Evolutionary conservation across 441 rosid species (phyloP).

Genomic region (Mallotus repandus): DNA sequence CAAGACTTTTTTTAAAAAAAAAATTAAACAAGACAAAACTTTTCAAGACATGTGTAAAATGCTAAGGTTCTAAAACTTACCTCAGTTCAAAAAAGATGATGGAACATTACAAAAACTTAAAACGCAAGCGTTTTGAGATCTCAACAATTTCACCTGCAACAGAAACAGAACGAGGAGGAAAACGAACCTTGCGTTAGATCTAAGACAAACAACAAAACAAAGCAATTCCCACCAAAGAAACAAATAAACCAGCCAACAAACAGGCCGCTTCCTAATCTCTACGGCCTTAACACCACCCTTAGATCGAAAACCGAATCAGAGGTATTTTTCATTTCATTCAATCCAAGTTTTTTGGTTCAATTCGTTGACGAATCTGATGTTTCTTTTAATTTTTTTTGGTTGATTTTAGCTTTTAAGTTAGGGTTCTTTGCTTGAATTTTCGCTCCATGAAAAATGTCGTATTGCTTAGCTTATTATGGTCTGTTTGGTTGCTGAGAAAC

Average conservation of each 20-base stretch:
- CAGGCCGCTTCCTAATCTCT: constrained; percentile 1
- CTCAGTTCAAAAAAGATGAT: too few relatives aligned
- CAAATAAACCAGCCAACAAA: background rate
- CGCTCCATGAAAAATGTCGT: background rate
- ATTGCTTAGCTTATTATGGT: background rate
- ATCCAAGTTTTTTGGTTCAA: background rate
- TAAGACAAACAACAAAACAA: constrained; percentile 8
- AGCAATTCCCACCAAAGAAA: background rate
- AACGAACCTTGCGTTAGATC: constrained; percentile 29
- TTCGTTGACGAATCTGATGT: background rate
- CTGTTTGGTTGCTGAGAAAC: constrained; percentile 19
- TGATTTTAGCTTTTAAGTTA: background rate
- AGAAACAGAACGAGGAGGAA: background rate
- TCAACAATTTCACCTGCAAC: constrained; percentile 13
- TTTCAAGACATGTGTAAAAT: too few relatives aligned
- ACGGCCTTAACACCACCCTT: background rate
- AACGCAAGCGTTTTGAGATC: background rate
- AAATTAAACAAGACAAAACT: too few relatives aligned
- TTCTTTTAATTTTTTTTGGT: background rate
- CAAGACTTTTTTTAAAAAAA: too few relatives aligned
- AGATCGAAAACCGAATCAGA: background rate
- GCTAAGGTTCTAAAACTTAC: too few relatives aligned
- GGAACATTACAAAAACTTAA: too few relatives aligned
- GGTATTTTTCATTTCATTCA: background rate
- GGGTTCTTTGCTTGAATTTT: background rate